Percentiles rank a stretch among this genome's conserved stretches.
phyloP scores from a whole-genome alignment of 306 rosid species.

The Malus fusca region DNA sequence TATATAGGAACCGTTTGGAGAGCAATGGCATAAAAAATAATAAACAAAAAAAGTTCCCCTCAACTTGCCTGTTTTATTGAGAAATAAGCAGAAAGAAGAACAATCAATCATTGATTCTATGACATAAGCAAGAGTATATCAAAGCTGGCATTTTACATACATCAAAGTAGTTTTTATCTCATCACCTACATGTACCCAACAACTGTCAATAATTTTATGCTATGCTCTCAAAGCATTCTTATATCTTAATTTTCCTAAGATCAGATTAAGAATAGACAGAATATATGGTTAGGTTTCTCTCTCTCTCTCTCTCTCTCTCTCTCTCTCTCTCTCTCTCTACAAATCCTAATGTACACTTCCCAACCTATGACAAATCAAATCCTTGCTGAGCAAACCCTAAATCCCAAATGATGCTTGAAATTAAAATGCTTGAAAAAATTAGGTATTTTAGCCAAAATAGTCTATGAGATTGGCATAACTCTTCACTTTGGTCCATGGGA shows the following conservation, averaged over 20 bases:
- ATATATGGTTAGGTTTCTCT: not conserved
- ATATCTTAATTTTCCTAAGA: not conserved
- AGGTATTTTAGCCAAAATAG: no score
- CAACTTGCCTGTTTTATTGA: not conserved
- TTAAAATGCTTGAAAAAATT: not conserved
- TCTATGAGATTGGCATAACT: no score
- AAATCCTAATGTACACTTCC: not conserved
- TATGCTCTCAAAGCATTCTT: not conserved
- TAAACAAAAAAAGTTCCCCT: not conserved
- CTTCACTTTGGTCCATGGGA: no score
- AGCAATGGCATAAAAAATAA: not conserved
- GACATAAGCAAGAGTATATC: not conserved
- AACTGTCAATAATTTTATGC: not conserved
- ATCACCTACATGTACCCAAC: not conserved
- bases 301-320: not conserved
- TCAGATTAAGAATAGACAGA: not conserved
- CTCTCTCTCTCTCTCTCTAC: no score
- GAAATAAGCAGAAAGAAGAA: not conserved
- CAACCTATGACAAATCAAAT: conserved; percentile 28
- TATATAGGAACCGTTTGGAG: not conserved
- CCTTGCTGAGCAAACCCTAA: conserved; percentile 21
- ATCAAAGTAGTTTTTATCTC: not conserved
- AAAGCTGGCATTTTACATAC: not conserved
- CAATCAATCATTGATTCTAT: conserved; percentile 4
- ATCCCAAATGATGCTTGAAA: conserved; percentile 6